A percentile compares a stretch with the other conserved stretches of the same genome.
phyloP scores from a whole-genome alignment of 2,329 filamentous ascomycete species.

The Mycosphaerella arachidis region DNA sequence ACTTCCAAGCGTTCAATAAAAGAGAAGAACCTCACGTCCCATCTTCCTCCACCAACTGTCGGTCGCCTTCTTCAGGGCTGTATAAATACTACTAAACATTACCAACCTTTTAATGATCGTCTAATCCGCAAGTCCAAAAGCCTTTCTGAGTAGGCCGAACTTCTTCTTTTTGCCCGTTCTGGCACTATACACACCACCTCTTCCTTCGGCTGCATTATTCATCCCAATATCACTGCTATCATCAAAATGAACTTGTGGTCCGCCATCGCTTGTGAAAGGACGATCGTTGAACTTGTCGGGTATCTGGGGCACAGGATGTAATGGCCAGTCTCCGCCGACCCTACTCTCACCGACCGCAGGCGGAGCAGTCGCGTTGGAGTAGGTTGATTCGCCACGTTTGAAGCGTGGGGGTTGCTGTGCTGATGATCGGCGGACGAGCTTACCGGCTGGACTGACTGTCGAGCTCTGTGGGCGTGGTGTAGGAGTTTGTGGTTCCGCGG shows the following conservation, averaged over 20 bases:
- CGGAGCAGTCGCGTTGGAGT: slow-evolving; percentile 26
- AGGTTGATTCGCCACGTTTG: slow-evolving; percentile 22
- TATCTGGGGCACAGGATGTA: slow-evolving; percentile 34
- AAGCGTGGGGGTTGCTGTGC: slow-evolving; percentile 17
- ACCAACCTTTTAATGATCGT: not conserved
- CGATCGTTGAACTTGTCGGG: slow-evolving; percentile 18
- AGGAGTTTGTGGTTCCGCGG: slow-evolving; percentile 6
- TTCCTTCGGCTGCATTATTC: slow-evolving; percentile 15
- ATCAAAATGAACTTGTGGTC: slow-evolving; percentile 10
- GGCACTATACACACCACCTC: slow-evolving; percentile 31
- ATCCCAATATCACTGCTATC: slow-evolving; percentile 2
- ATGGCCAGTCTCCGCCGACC: slow-evolving; percentile 43
- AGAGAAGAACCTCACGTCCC: not conserved
- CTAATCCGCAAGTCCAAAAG: slow-evolving; percentile 57
- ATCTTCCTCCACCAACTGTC: not conserved
- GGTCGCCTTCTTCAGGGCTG: not conserved
- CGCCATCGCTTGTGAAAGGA: slow-evolving; percentile 34
- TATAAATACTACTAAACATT: not conserved
- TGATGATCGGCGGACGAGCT: slow-evolving; percentile 31
- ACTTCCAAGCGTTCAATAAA: not conserved
- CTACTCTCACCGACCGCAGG: slow-evolving; percentile 22
- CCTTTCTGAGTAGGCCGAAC: slow-evolving; percentile 61
- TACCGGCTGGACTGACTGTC: slow-evolving; percentile 32
- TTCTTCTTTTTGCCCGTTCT: slow-evolving; percentile 57
- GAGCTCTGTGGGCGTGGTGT: slow-evolving; percentile 49